A percentile compares a stretch with the other conserved stretches of the same genome.
These are phyloP conservation scores for Ochromonas danica DNA, from an alignment of 108 stramenopile genomes.

Conservation along the genomic window DNA sequence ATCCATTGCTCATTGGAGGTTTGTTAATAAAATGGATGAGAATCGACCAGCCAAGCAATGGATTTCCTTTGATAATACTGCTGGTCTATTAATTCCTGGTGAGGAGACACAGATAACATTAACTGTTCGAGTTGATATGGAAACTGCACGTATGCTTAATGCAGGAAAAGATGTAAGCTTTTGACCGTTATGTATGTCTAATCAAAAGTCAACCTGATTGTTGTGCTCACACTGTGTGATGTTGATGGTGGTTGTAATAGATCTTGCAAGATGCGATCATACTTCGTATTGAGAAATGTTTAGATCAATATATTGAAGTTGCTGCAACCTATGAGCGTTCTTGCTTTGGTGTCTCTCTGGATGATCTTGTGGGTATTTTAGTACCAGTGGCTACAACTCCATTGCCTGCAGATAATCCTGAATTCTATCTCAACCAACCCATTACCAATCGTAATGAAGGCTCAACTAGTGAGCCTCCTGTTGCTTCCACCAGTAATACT, in stretches of 20 bases:
- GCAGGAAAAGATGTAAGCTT: constrained; percentile 65
- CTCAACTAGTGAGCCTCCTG: neutral
- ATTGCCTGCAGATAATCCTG: constrained; percentile 71
- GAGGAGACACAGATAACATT: constrained; percentile 70
- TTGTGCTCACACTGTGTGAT: neutral
- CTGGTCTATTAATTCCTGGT: constrained; percentile 86
- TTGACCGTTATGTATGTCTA: neutral
- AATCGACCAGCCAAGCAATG: constrained; percentile 77
- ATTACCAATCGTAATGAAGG: neutral
- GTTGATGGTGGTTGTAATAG: neutral
- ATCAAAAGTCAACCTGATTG: no score
- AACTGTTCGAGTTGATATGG: constrained; percentile 70
- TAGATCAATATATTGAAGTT: constrained; percentile 85
- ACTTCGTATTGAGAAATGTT: constrained; percentile 86
- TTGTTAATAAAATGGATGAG: constrained; percentile 89
- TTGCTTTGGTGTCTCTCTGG: constrained; percentile 84
- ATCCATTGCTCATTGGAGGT: constrained; percentile 78
- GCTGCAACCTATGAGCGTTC: constrained; percentile 76
- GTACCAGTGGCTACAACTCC: constrained; percentile 82
- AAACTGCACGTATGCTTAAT: constrained; percentile 73
- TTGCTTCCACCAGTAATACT: neutral
- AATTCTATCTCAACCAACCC: constrained; percentile 36
- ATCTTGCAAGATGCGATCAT: constrained; percentile 75
- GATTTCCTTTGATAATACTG: constrained; percentile 78
- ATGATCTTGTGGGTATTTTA: constrained; percentile 77